These are phyloP conservation scores for Verticillium zaregamsianum DNA, from an alignment of 2,329 filamentous ascomycete genomes.

Conservation along the genomic window DNA sequence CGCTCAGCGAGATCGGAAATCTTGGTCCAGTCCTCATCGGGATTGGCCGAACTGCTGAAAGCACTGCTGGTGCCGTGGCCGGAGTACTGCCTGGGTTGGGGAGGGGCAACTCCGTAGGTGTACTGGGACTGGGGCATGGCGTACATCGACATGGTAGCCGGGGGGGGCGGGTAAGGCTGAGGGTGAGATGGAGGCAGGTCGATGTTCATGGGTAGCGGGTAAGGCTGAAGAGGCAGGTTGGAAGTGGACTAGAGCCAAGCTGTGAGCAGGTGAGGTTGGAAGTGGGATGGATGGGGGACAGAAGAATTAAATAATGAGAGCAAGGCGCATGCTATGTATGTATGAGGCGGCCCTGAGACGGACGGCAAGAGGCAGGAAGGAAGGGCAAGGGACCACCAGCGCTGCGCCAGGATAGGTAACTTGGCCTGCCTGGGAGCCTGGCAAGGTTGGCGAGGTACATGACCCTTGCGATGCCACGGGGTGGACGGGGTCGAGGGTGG, in stretches of 20 bases:
- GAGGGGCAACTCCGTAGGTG: conserved; percentile 31
- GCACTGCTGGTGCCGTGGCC: conserved; percentile 83
- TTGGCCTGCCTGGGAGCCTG: neutral
- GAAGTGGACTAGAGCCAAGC: neutral
- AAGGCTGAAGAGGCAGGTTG: neutral
- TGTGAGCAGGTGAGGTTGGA: neutral
- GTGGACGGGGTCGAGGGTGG: neutral
- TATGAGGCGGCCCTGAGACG: neutral
- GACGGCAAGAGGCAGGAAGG: neutral
- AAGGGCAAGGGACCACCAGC: neutral
- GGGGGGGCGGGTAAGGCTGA: neutral
- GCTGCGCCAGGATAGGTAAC: neutral
- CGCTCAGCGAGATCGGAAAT: conserved; percentile 95
- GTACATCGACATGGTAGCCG: conserved; percentile 29
- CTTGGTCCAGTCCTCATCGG: conserved; percentile 98
- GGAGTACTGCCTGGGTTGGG: conserved; percentile 61
- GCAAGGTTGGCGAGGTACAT: neutral
- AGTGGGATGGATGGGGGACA: neutral
- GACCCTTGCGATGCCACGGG: neutral
- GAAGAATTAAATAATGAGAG: neutral
- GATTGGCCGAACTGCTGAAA: conserved; percentile 89
- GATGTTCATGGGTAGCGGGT: neutral
- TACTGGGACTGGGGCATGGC: conserved; percentile 34
- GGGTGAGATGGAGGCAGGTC: neutral
- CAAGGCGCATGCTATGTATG: neutral